A percentile compares a stretch with the other conserved stretches of the same genome.
These are phyloP conservation scores for Chrysoporthe cubensis DNA, from an alignment of 2,329 filamentous ascomycete species.

Conservation along the genomic window DNA sequence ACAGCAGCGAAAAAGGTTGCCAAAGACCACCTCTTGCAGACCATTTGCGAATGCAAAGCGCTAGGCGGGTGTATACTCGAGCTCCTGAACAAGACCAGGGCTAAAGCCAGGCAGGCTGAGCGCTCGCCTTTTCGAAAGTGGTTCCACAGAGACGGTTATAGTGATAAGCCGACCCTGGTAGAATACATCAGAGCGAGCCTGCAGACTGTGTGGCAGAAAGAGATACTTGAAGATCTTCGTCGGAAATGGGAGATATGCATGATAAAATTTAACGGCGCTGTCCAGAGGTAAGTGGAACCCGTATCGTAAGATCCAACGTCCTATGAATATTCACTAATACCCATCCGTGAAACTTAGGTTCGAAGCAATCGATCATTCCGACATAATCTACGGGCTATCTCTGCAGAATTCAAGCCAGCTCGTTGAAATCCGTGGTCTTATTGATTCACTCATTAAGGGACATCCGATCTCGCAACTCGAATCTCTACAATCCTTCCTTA, in stretches of 20 bases:
- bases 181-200: constrained; percentile 8
- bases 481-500: constrained; percentile 7
- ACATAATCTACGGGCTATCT: not conserved
- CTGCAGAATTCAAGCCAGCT: not conserved
- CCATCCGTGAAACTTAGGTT: not conserved
- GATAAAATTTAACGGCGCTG: not conserved
- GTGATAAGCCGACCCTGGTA: not conserved
- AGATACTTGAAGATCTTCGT: not conserved
- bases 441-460: not conserved
- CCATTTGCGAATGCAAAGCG: too few species aligned
- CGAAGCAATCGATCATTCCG: not conserved
- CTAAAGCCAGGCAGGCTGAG: not conserved
- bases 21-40: too few species aligned
- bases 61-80: too few species aligned
- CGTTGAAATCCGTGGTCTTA: not conserved
- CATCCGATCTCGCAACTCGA: not conserved
- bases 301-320: not conserved
- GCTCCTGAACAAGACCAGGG: not conserved
- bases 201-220: constrained; percentile 1
- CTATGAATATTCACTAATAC: too few species aligned
- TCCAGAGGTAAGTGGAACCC: not conserved
- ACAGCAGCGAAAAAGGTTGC: too few species aligned
- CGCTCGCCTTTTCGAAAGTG: not conserved
- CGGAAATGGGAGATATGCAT: not conserved
- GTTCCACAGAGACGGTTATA: not conserved